Base-by-base conservation (phyloP, 306 rosid species). In the Gastrolobium villosum region DNA sequence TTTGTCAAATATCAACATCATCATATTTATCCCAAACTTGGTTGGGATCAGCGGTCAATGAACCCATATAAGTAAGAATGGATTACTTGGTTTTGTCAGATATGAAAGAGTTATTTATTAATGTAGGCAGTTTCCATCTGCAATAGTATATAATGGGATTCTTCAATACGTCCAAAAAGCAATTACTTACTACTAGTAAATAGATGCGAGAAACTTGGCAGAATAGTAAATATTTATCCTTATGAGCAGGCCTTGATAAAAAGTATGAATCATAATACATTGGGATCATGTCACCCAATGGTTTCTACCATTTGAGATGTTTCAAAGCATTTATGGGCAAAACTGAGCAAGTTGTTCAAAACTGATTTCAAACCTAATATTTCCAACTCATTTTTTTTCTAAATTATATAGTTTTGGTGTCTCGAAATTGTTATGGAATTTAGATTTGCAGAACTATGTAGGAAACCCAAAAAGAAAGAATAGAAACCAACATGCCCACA, bases 111-210 rank as follows among this genome's bases (percentile, higher is more conserved):
- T 60, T 37, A 32, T 32, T 34, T 15, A 34, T 9, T 3, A 60
- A 60, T 46, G 37, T 35, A 5, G 20, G 30, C 45, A 5, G 31
- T 10, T 34, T 74, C 50, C 44, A 46, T 45, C 61, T 0, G 26
- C 78, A 44, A 59, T 73, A 10, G 45, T 50, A 62, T 64, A 55
- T 8, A 59, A 10, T 32, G 32, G 79, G 39, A 60, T 37, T 35
- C n/a, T 31, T 39, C 65, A 76, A 39, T 56, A 52, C 15, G 41
- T 65, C 43, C 44, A 37, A n/a, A 28, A 50, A 49, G 50, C 26
- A 34, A 61, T 5, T 60, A 46, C 44, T 14, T 45, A 45, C 7
- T 76, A 43, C 72, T 31, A 36, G 34, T 28, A 59, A 32, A 57
- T 65, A 36, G 15, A 32, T 13, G 49, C 2, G 13, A 30, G 48